Conservation (phyloP, 805 yeast genomes). For the Huiozyma sinensis region DNA sequence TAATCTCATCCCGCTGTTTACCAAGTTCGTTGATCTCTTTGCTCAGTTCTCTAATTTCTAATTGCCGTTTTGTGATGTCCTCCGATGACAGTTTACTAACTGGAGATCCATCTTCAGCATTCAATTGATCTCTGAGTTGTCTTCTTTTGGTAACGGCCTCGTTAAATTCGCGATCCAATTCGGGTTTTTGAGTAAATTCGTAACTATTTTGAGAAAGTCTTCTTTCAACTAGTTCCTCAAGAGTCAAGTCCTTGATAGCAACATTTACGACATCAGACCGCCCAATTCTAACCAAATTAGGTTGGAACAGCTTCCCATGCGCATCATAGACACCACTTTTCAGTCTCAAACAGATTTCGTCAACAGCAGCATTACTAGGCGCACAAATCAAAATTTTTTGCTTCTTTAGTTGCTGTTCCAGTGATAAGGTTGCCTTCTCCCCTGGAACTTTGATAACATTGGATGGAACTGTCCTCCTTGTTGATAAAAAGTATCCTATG, state of each 20-base stretch:
- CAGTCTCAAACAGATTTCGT: slow-evolving; percentile 79
- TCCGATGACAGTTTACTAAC: slow-evolving; percentile 38
- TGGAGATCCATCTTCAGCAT: slow-evolving; percentile 33
- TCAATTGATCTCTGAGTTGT: slow-evolving; percentile 34
- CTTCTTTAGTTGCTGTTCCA: slow-evolving; percentile 22
- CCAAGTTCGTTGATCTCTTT: slow-evolving; percentile 59
- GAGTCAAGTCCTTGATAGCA: slow-evolving; percentile 68
- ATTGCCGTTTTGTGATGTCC: slow-evolving; percentile 39
- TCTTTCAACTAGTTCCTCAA: slow-evolving; percentile 76
- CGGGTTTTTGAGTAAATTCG: slow-evolving; percentile 32
- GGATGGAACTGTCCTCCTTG: slow-evolving; percentile 15
- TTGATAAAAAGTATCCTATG: slow-evolving; percentile 62
- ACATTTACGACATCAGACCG: slow-evolving; percentile 78
- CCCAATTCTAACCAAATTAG: slow-evolving; percentile 78
- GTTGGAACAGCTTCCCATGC: slow-evolving; percentile 42
- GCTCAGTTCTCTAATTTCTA: slow-evolving; percentile 44
- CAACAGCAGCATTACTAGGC: slow-evolving; percentile 98
- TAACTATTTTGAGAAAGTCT: slow-evolving; percentile 35
- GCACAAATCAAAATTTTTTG: slow-evolving; percentile 82
- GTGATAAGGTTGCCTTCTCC: slow-evolving; percentile 9
- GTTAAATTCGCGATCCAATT: slow-evolving; percentile 36
- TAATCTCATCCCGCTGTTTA: slow-evolving; percentile 60
- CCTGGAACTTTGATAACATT: slow-evolving; percentile 28
- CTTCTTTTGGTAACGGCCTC: slow-evolving; percentile 51
- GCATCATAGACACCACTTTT: slow-evolving; percentile 57